Percentiles rank a stretch among this genome's conserved stretches.
Conservation (phyloP, 1,284 basidiomycete species). For the Leccinum solheimii region DNA sequence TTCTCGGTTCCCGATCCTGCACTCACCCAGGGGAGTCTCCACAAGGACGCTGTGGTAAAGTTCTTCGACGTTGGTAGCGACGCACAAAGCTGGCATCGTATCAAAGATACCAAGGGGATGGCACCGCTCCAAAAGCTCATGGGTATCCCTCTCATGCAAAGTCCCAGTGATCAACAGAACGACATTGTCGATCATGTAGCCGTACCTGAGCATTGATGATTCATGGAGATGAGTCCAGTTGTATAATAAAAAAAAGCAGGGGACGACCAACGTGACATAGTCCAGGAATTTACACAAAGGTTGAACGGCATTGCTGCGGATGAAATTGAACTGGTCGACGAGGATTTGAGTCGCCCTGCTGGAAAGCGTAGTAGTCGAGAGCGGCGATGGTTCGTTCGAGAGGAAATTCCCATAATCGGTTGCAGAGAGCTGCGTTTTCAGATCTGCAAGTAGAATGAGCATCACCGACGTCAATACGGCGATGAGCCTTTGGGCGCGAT, state of each 20-base stretch:
- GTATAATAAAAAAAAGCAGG: constrained; percentile 3
- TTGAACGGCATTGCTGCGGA: constrained; percentile 88
- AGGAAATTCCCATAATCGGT: constrained; percentile 99
- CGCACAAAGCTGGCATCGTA: constrained; percentile 98
- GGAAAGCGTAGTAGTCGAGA: constrained; percentile 93
- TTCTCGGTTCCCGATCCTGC: constrained; percentile 1
- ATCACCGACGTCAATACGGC: constrained; percentile 23
- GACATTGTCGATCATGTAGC: constrained; percentile 99
- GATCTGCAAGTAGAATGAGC: constrained; percentile 53
- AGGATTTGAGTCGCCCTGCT: constrained; percentile 95
- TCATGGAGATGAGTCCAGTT: constrained; percentile 6
- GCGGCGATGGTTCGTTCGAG: constrained; percentile 93
- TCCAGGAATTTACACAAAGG: constrained; percentile 94
- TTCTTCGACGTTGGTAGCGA: constrained; percentile 99
- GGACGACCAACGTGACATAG: constrained; percentile 83
- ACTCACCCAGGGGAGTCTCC: constrained; percentile 92
- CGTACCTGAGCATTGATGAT: constrained; percentile 59
- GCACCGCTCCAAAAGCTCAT: constrained; percentile 94
- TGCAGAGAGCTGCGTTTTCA: constrained; percentile 89
- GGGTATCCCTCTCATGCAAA: constrained; percentile 95
- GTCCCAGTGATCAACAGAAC: constrained; percentile 97
- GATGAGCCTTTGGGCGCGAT: constrained; percentile 30
- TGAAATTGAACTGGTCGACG: constrained; percentile 96
- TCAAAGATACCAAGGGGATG: constrained; percentile 98
- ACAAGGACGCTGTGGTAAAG: constrained; percentile 96